Percentiles rank a stretch among this genome's conserved stretches.
phyloP scores from a whole-genome alignment of 2,329 filamentous ascomycete genomes.

The Trichoderma cornu-damae region DNA sequence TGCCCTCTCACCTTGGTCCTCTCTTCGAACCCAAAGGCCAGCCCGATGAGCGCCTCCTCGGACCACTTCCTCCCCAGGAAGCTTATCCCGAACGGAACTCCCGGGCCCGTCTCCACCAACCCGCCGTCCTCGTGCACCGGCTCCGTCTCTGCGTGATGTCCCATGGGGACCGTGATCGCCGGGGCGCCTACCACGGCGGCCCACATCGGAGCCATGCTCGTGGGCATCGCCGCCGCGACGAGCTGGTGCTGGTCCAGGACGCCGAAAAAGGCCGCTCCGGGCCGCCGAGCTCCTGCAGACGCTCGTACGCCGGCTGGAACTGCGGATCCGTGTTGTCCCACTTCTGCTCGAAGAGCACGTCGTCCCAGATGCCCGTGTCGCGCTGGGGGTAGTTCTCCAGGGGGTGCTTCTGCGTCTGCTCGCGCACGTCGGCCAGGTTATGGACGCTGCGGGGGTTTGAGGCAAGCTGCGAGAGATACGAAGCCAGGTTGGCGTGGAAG shows the following conservation, averaged over 20 bases:
- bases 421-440: slow-evolving; percentile 45
- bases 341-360: slow-evolving; percentile 39
- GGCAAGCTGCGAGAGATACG: slow-evolving; percentile 52
- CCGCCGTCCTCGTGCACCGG: background rate
- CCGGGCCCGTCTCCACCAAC: slow-evolving; percentile 18
- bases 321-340: slow-evolving; percentile 51
- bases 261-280: slow-evolving; percentile 56
- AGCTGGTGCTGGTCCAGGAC: slow-evolving; percentile 50
- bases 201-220: slow-evolving; percentile 28
- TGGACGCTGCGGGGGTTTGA: slow-evolving; percentile 51
- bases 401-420: slow-evolving; percentile 50
- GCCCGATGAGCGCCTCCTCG: slow-evolving; percentile 52
- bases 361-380: slow-evolving; percentile 55
- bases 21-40: slow-evolving; percentile 64
- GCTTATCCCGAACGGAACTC: slow-evolving; percentile 47
- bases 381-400: slow-evolving; percentile 56
- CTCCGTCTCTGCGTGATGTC: slow-evolving; percentile 12
- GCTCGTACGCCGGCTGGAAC: slow-evolving; percentile 44
- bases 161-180: slow-evolving; percentile 53
- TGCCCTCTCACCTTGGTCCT: slow-evolving; percentile 31
- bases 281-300: slow-evolving; percentile 52
- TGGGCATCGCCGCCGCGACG: slow-evolving; percentile 57
- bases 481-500: slow-evolving; percentile 51
- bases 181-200: slow-evolving; percentile 35
- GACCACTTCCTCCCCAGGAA: slow-evolving; percentile 56